These are phyloP conservation scores for Venturia oleaginea DNA, from an alignment of 2,329 filamentous ascomycete species.

Conservation along the genomic window DNA sequence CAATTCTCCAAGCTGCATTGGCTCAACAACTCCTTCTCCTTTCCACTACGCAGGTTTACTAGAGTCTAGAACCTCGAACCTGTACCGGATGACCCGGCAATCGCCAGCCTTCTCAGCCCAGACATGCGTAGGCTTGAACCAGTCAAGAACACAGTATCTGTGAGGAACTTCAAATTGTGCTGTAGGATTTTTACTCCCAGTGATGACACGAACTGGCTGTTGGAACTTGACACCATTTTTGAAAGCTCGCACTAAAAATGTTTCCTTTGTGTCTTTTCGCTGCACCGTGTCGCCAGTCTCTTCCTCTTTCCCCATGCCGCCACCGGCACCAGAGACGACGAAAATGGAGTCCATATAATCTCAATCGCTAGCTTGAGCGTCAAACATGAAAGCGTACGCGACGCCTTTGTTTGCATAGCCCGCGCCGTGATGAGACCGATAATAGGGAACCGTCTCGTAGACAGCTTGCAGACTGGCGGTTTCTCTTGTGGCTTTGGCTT, in stretches of 20 bases:
- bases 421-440: slow-evolving; percentile 51
- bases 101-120: slow-evolving; percentile 52
- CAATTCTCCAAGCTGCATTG: slow-evolving; percentile 25
- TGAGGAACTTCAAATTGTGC: slow-evolving; percentile 42
- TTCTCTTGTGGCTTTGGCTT: slow-evolving; percentile 27
- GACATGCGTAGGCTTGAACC: slow-evolving; percentile 58
- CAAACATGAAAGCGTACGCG: slow-evolving; percentile 51
- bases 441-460: slow-evolving; percentile 56
- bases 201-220: slow-evolving; percentile 42
- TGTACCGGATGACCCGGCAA: slow-evolving; percentile 44
- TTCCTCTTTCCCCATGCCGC: slow-evolving; percentile 40
- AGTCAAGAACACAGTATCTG: slow-evolving; percentile 57
- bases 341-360: slow-evolving; percentile 53
- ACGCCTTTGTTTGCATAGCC: slow-evolving; percentile 35
- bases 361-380: slow-evolving; percentile 43
- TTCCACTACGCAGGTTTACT: slow-evolving; percentile 51
- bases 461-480: slow-evolving; percentile 50
- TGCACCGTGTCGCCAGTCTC: slow-evolving; percentile 32
- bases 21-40: slow-evolving; percentile 23
- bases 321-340: slow-evolving; percentile 54
- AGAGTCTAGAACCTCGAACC: slow-evolving; percentile 55
- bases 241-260: slow-evolving; percentile 28
- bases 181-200: slow-evolving; percentile 42
- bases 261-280: slow-evolving; percentile 34
- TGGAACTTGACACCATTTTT: slow-evolving; percentile 37